Conservation (phyloP, 345 rosid species). For the Rhodamnia argentea region DNA sequence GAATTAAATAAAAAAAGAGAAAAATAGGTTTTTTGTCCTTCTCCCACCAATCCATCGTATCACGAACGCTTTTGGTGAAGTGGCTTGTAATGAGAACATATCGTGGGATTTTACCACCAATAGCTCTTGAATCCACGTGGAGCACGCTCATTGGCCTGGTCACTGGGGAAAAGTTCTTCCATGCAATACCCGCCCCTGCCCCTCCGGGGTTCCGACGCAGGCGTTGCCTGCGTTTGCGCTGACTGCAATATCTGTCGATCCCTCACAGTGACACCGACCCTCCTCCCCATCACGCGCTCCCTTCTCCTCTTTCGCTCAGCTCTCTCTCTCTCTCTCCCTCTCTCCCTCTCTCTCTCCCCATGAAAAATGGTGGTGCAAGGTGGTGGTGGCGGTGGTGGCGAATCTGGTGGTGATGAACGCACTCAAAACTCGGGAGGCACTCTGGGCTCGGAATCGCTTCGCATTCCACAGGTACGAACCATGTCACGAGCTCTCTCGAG, state of each 20-base stretch:
- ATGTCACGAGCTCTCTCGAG: not conserved
- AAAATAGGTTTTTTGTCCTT: not conserved
- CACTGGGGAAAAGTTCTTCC: not conserved
- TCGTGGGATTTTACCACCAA: not conserved
- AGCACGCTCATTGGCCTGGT: not conserved
- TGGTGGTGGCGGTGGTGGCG: not conserved
- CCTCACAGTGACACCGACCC: too few relatives aligned
- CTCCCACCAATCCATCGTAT: not conserved
- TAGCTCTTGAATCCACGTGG: not conserved
- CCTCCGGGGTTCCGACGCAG: not conserved
- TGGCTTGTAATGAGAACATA: not conserved
- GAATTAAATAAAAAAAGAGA: too few relatives aligned
- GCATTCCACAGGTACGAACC: not conserved
- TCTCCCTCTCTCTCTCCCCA: not conserved
- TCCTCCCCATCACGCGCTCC: too few relatives aligned
- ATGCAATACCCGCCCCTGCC: not conserved
- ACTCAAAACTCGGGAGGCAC: too few relatives aligned
- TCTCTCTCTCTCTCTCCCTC: not conserved
- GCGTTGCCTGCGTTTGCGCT: too few relatives aligned
- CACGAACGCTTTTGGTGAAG: not conserved
- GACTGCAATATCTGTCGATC: too few relatives aligned
- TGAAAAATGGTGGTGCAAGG: not conserved
- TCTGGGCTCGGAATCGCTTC: not conserved
- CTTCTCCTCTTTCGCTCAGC: too few relatives aligned
- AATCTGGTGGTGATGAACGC: too few relatives aligned